These are phyloP conservation scores for Peronosclerospora sorghi DNA, from an alignment of 352 stramenopile species.

Conservation along the genomic window DNA sequence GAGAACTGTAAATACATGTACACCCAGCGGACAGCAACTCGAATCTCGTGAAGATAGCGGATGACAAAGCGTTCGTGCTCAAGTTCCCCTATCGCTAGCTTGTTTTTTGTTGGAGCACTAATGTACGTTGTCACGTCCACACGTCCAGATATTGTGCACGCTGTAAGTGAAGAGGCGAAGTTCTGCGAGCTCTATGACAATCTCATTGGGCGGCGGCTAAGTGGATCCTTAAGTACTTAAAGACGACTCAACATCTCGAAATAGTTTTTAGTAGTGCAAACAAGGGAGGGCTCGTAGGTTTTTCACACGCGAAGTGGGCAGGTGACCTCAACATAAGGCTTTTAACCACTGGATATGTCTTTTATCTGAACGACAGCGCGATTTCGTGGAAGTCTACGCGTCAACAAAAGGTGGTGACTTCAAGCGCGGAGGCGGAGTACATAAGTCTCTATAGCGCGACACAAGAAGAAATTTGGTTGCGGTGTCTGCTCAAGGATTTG, in stretches of 20 bases:
- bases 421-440: slow-evolving; percentile 14
- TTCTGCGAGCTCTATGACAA: not conserved
- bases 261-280: not conserved
- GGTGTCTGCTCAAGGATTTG: slow-evolving; percentile 7
- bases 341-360: not conserved
- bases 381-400: slow-evolving; percentile 4
- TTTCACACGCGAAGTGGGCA: not conserved
- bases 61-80: not conserved
- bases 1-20: not conserved
- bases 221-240: not conserved
- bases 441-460: slow-evolving; percentile 6
- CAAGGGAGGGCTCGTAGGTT: not conserved
- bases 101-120: not conserved
- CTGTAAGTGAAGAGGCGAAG: not conserved
- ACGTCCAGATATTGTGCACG: not conserved
- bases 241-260: no score
- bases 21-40: slow-evolving; percentile 2
- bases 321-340: not conserved
- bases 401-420: no score
- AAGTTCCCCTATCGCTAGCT: slow-evolving; percentile 2
- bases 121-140: not conserved
- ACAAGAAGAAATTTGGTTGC: slow-evolving; percentile 5
- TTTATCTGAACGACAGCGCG: no score
- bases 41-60: not conserved
- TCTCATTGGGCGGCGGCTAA: not conserved